These are phyloP conservation scores for Takashimella koratensis DNA, from an alignment of 1,284 basidiomycete species.

Conservation along the genomic window DNA sequence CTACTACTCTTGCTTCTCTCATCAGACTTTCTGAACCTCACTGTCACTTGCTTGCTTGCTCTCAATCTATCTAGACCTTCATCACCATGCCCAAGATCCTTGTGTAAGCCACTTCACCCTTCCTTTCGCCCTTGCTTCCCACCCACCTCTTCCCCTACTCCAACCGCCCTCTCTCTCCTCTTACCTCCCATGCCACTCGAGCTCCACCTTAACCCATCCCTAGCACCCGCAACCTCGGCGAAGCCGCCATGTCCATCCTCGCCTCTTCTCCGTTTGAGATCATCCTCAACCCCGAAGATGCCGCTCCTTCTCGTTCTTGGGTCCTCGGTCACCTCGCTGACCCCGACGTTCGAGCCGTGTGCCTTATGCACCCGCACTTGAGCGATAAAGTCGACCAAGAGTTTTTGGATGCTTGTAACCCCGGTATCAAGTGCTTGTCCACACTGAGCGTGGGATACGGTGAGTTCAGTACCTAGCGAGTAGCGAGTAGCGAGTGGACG, in stretches of 20 bases:
- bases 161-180: background rate
- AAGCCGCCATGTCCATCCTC: conserved; percentile 65
- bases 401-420: conserved; percentile 62
- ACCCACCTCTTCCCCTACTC: background rate
- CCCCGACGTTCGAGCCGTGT: conserved; percentile 52
- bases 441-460: conserved; percentile 85
- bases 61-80: background rate
- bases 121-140: background rate
- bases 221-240: conserved; percentile 57
- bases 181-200: too few species aligned
- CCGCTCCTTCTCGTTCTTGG: conserved; percentile 67
- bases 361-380: conserved; percentile 39
- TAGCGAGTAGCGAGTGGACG: background rate
- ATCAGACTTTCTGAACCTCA: too few species aligned
- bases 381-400: conserved; percentile 62
- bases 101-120: conserved; percentile 15
- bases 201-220: background rate
- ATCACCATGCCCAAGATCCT: conserved; percentile 28
- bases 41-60: too few species aligned
- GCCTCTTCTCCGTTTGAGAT: conserved; percentile 44
- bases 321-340: conserved; percentile 72
- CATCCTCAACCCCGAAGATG: conserved; percentile 67
- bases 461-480: too few species aligned
- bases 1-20: too few species aligned
- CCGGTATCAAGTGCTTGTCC: conserved; percentile 66